Base-by-base conservation (phyloP, 164 flowering plant genomes). In the Stephania yunnanensis region DNA sequence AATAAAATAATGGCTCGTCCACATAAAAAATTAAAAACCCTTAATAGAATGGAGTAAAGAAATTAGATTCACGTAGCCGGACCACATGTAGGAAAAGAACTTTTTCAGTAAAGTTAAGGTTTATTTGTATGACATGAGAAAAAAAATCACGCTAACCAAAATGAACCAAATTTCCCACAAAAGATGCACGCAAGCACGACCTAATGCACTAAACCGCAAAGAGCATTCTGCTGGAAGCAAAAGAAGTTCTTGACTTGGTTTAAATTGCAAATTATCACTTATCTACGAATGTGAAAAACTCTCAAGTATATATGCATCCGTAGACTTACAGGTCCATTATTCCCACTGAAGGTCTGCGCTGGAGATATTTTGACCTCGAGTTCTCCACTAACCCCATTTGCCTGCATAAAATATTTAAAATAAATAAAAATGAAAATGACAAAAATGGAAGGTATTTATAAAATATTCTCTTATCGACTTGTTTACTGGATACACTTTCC, bases 381-480 rank as follows among this genome's bases (percentile, higher is more conserved):
- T 30, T 72, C 65, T 71, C 72, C 78, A 46, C 30, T 78, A 52
- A 48, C 45, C 25, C 30, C 80, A 55, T 71, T 36, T 55, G 50
- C 66, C 81, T 81, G 79, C 68, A 73, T 73, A 46, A 55, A 25
- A 6, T 25, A 31, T 12, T 61, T 48, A 66, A 25, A 46, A 11
- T 4, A 12, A 0, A 42, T 10, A 68, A 67, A 68, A 30, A 6
- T 48, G 5, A 36, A 6, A 74, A 19, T 2, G 58, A 44, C 42
- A 36, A 36, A 36, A 36, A 44, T 7, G 42, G 36, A 75, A 5
- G 66, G 4, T 22, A n/a, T 20, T 10, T 6, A 61, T 58, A 52
- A 25, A 61, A 76, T 15, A 71, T 71, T 55, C 22, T 73, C 20
- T 20, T 64, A 61, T 78, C 72, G 9, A 90, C 93, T 91, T 88